Evolutionary conservation across 2,329 filamentous ascomycete species (phyloP), one percentile per base, ranked within the genome.

Genomic region (Alternaria sp.): DNA sequence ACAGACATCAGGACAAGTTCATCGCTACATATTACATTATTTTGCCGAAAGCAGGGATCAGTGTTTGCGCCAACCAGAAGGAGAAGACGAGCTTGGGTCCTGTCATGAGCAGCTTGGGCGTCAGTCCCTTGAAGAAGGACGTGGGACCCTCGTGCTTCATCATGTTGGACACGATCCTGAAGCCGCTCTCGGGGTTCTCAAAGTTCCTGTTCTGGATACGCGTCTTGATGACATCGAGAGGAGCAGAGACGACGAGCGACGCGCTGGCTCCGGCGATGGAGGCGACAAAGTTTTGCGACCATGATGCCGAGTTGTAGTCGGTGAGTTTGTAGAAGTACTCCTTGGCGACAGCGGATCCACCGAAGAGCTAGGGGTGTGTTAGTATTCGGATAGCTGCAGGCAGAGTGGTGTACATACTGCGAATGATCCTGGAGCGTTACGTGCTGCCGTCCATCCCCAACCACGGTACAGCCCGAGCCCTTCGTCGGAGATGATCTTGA

Each of bases 81-180:
- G 94, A 97, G 86, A 99, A 99, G 67, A 98, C 96, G 65, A 99
- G 88, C 88, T 99, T 99, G 67, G 96, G 96, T 23, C 96, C 96
- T 15, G 96, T 99, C 96, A 99, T 99, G 77, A 99, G 87, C 69
- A 99, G 89, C 91, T 99, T 99, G 67, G 96, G 96, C 53, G 93
- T 91, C 69, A 99, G 83, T 46, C 96, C 96, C 89, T 99, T 99
- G 89, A 99, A 99, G 88, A 99, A 98, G 75, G 91, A 90, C 15
- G 86, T 84, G 62, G 91, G 79, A 21, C 95, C 96, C 83, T 99
- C 96, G 73, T 97, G 89, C 85, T 90, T 92, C 69, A 92, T 88
- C 96, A 99, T 99, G 81, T 93, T 97, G 67, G 89, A 87, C 66
- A 99, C 84, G 74, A 99, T 98, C 76, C 89, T 89, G 87, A 97